Percentiles rank a stretch among this genome's conserved stretches.
Evolutionary conservation across 768 basidiomycete genomes (phyloP).

Genomic region (Floccularia luteovirens): DNA sequence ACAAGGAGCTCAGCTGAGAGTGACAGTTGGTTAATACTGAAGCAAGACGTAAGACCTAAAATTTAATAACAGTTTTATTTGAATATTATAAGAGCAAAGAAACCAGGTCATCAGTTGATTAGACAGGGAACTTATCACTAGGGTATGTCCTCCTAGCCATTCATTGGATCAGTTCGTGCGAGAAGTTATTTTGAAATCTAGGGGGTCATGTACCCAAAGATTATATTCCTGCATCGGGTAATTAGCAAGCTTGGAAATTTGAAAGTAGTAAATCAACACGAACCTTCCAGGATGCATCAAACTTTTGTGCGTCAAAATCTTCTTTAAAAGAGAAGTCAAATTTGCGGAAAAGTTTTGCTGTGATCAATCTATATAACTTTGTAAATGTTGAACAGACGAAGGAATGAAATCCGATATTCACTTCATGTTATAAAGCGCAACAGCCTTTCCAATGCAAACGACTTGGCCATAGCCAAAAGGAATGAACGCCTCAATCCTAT

Average conservation of each 20-base stretch:
- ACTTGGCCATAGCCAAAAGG: slow-evolving; percentile 12
- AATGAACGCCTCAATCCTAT: background rate
- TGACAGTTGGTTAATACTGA: too few species aligned
- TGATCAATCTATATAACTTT: slow-evolving; percentile 8
- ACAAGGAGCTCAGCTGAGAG: too few species aligned
- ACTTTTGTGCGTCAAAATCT: slow-evolving; percentile 10
- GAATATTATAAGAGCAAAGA: too few species aligned
- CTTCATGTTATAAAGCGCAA: slow-evolving; percentile 19
- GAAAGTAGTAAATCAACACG: background rate
- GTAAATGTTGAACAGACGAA: background rate
- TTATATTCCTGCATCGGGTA: slow-evolving; percentile 11
- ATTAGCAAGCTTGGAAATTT: background rate
- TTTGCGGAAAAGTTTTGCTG: slow-evolving; percentile 7
- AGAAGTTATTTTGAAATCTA: slow-evolving; percentile 9
- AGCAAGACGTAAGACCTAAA: too few species aligned
- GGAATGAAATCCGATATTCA: background rate
- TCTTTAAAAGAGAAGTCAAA: slow-evolving; percentile 10
- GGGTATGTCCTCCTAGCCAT: too few species aligned
- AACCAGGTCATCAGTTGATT: too few species aligned
- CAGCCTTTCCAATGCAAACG: slow-evolving; percentile 16
- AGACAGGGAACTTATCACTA: too few species aligned
- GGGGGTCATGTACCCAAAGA: slow-evolving; percentile 15
- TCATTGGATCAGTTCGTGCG: too few species aligned
- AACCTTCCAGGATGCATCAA: slow-evolving; percentile 15
- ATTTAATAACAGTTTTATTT: too few species aligned